A percentile compares a stretch with the other conserved stretches of the same genome.
These are phyloP conservation scores for Chlorociboria aeruginascens DNA, from an alignment of 495 filamentous ascomycete genomes.

Conservation along the genomic window DNA sequence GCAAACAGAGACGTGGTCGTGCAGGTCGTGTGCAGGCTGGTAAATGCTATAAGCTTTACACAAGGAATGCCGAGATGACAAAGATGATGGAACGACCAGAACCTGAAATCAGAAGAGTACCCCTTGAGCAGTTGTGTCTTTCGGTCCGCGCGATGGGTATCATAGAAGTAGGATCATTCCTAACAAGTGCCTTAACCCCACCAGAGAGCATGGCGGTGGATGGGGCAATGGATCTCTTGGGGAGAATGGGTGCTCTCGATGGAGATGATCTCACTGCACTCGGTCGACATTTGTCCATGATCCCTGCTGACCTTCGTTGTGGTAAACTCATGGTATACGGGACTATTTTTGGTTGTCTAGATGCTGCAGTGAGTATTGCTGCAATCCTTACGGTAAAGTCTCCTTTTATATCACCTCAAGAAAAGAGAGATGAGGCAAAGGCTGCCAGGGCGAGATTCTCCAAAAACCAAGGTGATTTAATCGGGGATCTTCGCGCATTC, in stretches of 20 bases:
- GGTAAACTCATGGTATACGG: constrained; percentile 95
- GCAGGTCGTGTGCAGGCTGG: constrained; percentile 87
- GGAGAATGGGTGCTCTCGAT: constrained; percentile 78
- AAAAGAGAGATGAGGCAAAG: constrained; percentile 71
- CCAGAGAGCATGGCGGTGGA: constrained; percentile 76
- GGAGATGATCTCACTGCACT: constrained; percentile 78
- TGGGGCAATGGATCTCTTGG: constrained; percentile 64
- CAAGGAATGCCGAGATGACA: constrained; percentile 57
- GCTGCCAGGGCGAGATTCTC: constrained; percentile 66
- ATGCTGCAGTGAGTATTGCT: constrained; percentile 79
- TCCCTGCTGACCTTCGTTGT: constrained; percentile 86
- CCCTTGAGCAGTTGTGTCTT: constrained; percentile 86
- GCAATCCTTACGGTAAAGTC: constrained; percentile 74
- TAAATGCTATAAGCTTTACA: constrained; percentile 92
- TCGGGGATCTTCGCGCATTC: constrained; percentile 76
- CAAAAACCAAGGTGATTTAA: constrained; percentile 67
- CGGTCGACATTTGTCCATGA: constrained; percentile 82
- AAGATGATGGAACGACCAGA: constrained; percentile 88
- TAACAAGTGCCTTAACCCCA: constrained; percentile 78
- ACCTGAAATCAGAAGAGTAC: constrained; percentile 85
- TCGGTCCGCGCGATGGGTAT: constrained; percentile 93
- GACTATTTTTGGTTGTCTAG: constrained; percentile 82
- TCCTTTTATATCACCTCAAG: constrained; percentile 72
- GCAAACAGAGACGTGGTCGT: constrained; percentile 91
- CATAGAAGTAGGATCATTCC: constrained; percentile 62